phyloP scores from a whole-genome alignment of 2,329 filamentous ascomycete species.

The Amauroascus niger region DNA sequence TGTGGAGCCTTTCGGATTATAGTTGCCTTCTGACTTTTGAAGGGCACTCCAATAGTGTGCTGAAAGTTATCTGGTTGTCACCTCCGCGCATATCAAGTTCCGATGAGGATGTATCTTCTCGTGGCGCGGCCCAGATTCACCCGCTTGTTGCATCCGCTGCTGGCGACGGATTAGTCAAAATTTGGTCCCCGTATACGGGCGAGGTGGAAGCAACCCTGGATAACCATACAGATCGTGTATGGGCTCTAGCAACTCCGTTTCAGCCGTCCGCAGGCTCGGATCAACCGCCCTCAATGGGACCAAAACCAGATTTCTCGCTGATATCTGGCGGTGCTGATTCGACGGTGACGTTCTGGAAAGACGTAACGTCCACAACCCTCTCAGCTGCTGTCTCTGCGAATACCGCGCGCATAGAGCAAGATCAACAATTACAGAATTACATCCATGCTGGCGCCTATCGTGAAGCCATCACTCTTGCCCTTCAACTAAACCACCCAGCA shows the following conservation, averaged over 20 bases:
- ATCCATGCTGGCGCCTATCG: constrained; percentile 81
- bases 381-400: constrained; percentile 63
- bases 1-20: constrained; percentile 91
- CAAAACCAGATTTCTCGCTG: constrained; percentile 50
- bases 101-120: constrained; percentile 24
- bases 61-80: constrained; percentile 84
- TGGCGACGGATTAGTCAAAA: constrained; percentile 88
- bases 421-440: constrained; percentile 88
- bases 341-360: constrained; percentile 89
- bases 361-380: constrained; percentile 74
- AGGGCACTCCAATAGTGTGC: constrained; percentile 87
- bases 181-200: constrained; percentile 82
- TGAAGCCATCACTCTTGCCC: constrained; percentile 80
- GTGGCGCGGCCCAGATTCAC: constrained; percentile 26
- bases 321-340: constrained; percentile 89
- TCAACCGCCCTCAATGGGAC: background rate
- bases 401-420: constrained; percentile 76
- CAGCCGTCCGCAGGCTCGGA: constrained; percentile 26
- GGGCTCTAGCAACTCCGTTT: constrained; percentile 67
- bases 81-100: constrained; percentile 34
- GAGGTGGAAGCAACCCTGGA: constrained; percentile 85
- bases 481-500: constrained; percentile 89
- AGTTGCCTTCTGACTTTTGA: constrained; percentile 89
- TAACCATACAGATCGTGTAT: constrained; percentile 93
- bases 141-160: constrained; percentile 65